Conservation (phyloP, 208 protist genomes). For the Leishmania martiniquensis region DNA sequence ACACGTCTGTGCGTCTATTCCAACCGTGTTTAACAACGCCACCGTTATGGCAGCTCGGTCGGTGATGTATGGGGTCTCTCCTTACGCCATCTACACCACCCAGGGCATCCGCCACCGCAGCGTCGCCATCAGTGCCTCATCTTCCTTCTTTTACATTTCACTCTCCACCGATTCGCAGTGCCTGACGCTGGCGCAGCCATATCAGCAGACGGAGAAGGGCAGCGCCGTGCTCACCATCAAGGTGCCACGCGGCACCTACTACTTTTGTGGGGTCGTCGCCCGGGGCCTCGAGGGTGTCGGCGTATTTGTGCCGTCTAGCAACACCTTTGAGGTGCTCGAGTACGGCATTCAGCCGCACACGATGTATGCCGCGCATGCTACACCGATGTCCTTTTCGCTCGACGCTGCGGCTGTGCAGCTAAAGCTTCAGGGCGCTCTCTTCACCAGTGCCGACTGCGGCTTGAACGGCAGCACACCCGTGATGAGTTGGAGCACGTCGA, state of each 20-base stretch:
- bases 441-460: constrained; percentile 24
- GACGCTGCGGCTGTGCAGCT: constrained; percentile 31
- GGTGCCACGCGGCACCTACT: constrained; percentile 58
- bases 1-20: constrained; percentile 45
- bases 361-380: constrained; percentile 53
- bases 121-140: constrained; percentile 20
- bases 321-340: constrained; percentile 41
- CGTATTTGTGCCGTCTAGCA: constrained; percentile 52
- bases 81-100: constrained; percentile 36
- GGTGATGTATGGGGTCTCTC: constrained; percentile 22
- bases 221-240: constrained; percentile 33
- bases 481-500: constrained; percentile 23
- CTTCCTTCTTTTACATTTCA: constrained; percentile 39
- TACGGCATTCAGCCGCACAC: constrained; percentile 69
- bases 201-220: constrained; percentile 14
- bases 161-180: constrained; percentile 45
- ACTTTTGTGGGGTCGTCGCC: constrained; percentile 50
- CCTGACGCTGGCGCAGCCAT: constrained; percentile 42
- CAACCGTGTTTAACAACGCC: constrained; percentile 24
- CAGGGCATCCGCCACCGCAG: constrained; percentile 53
- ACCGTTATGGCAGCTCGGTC: constrained; percentile 26
- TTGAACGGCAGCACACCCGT: constrained; percentile 16
- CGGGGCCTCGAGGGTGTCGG: constrained; percentile 17
- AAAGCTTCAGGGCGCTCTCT: constrained; percentile 41
- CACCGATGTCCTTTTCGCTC: constrained; percentile 51